Conservation (phyloP, 2,329 filamentous ascomycete genomes). For the Alternaria novae-zelandiae region DNA sequence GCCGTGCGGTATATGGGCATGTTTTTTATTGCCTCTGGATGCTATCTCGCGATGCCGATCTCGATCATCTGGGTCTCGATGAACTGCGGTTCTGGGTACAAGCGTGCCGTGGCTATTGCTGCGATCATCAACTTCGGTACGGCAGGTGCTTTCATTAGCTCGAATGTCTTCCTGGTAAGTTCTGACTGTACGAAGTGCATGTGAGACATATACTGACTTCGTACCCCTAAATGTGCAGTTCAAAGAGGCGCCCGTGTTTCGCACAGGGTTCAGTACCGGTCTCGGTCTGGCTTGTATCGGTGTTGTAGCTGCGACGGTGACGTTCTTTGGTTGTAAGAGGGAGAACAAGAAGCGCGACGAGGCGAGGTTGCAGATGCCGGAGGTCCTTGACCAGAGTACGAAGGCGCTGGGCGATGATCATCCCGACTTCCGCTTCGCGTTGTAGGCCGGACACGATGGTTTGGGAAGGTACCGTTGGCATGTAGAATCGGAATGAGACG, state of each 20-base stretch:
- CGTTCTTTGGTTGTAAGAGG: conserved; percentile 55
- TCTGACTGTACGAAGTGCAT: no score
- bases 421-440: conserved; percentile 58
- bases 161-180: conserved; percentile 40
- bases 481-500: background rate
- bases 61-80: conserved; percentile 65
- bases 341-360: conserved; percentile 57
- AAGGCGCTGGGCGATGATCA: conserved; percentile 58
- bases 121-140: conserved; percentile 55
- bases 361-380: conserved; percentile 51
- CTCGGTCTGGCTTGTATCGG: conserved; percentile 36
- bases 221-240: no score
- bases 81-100: conserved; percentile 48
- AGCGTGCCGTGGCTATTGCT: conserved; percentile 27
- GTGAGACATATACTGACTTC: no score
- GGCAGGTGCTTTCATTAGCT: conserved; percentile 62
- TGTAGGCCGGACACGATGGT: conserved; percentile 6
- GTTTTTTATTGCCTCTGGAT: conserved; percentile 61
- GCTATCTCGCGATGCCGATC: conserved; percentile 63
- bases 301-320: conserved; percentile 41
- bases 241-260: conserved; percentile 31
- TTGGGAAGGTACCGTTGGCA: background rate
- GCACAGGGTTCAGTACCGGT: conserved; percentile 38
- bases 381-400: conserved; percentile 16
- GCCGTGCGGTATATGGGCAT: conserved; percentile 60